A percentile compares a stretch with the other conserved stretches of the same genome.
Conservation (phyloP, 2,329 filamentous ascomycete genomes). For the Clonostachys solani region DNA sequence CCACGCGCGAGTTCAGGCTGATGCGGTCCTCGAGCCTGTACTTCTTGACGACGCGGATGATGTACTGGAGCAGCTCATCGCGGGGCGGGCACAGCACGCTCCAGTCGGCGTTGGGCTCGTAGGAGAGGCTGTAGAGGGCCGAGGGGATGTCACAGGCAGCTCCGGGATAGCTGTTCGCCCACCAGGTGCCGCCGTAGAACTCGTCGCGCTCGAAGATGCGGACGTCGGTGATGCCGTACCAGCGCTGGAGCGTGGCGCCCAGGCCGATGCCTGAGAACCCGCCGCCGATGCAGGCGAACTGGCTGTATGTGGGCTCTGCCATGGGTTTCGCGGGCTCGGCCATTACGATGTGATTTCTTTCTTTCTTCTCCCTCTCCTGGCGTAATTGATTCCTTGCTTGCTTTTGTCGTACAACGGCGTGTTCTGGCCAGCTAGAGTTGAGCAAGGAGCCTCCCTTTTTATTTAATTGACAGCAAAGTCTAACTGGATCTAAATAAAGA, state of each 20-base stretch:
- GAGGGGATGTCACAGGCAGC: constrained; percentile 54
- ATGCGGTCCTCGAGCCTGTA: constrained; percentile 33
- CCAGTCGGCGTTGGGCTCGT: constrained; percentile 58
- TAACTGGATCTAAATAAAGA: no score
- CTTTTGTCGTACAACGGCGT: no score
- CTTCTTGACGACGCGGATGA: constrained; percentile 43
- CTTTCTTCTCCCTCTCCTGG: no score
- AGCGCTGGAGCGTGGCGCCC: constrained; percentile 52
- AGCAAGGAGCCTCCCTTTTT: no score
- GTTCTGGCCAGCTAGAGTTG: no score
- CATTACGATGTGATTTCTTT: no score
- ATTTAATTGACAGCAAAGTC: no score
- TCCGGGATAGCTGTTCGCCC: constrained; percentile 54
- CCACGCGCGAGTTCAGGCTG: constrained; percentile 28
- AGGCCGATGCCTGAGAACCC: constrained; percentile 60
- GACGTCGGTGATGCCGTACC: constrained; percentile 54
- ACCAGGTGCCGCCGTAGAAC: constrained; percentile 61
- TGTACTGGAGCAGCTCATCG: constrained; percentile 52
- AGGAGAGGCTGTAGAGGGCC: constrained; percentile 58
- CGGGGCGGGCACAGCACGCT: constrained; percentile 50
- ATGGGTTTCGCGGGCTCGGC: no score
- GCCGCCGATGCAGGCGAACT: constrained; percentile 47
- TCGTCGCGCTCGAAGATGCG: constrained; percentile 55
- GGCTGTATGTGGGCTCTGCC: constrained; percentile 16
- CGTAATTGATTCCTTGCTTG: no score